phyloP scores from a whole-genome alignment of 2,329 filamentous ascomycete genomes.

The Clarireedia paspali region DNA sequence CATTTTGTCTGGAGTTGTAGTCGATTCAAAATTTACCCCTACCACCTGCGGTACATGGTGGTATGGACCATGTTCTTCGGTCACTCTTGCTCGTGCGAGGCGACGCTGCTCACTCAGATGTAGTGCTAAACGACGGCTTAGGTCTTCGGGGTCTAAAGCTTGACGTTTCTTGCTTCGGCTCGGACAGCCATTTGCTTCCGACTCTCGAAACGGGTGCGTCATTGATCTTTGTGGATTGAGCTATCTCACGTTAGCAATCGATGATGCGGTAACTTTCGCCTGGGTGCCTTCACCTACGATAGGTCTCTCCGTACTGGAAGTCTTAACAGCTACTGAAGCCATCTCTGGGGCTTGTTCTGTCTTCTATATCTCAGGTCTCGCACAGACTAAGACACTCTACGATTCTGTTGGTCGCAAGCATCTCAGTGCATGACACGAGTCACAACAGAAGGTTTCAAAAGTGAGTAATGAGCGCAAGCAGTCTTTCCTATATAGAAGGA shows the following conservation, averaged over 20 bases:
- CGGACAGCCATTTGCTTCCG: conserved; percentile 7
- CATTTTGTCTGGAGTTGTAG: conserved; percentile 40
- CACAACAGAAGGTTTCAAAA: conserved; percentile 4
- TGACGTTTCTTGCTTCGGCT: conserved; percentile 25
- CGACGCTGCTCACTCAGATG: conserved; percentile 41
- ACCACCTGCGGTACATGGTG: conserved; percentile 47
- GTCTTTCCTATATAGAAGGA: neutral
- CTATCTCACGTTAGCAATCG: neutral
- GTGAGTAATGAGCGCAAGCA: conserved; percentile 2
- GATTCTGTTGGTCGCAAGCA: neutral
- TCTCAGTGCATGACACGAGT: neutral
- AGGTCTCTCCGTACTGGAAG: neutral
- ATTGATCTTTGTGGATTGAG: conserved; percentile 19
- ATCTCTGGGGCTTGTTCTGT: neutral
- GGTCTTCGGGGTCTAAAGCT: conserved; percentile 47
- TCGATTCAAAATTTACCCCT: conserved; percentile 46
- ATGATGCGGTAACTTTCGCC: neutral
- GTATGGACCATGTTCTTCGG: conserved; percentile 28
- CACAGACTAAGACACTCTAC: neutral
- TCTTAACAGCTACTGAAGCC: neutral
- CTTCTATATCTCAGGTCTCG: neutral
- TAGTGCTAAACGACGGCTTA: conserved; percentile 43
- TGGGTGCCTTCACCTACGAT: neutral
- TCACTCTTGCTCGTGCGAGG: conserved; percentile 12
- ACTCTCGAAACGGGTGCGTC: conserved; percentile 19